Percentiles rank a stretch among this genome's conserved stretches.
Conservation (phyloP, 2,329 filamentous ascomycete genomes). For the Diaporthe sp. region DNA sequence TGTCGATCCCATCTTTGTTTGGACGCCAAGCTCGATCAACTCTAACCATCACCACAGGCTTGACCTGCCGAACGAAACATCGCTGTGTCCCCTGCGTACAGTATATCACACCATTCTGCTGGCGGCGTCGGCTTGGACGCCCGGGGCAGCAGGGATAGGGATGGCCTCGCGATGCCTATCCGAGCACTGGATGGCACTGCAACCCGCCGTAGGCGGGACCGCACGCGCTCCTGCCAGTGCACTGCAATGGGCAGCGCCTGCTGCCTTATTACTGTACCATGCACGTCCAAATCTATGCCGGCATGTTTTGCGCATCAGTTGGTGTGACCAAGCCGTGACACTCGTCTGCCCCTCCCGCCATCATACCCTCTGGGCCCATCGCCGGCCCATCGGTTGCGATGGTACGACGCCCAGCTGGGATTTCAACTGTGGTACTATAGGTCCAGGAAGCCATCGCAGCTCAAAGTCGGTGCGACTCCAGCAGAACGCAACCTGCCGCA, state of each 20-base stretch:
- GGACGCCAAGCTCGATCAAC: constrained; percentile 37
- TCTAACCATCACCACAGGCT: constrained; percentile 32
- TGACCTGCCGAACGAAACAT: constrained; percentile 30
- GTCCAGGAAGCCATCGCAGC: constrained; percentile 4
- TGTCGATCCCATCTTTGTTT: constrained; percentile 40
- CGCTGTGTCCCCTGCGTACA: not conserved
- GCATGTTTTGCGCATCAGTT: constrained; percentile 37
- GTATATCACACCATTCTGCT: constrained; percentile 15
- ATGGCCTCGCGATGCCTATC: constrained; percentile 22
- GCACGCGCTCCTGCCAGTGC: constrained; percentile 17
- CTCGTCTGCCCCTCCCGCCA: constrained; percentile 30
- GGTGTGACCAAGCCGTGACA: constrained; percentile 26
- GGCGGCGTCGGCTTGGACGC: constrained; percentile 29
- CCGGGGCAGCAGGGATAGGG: constrained; percentile 17
- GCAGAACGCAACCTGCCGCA: not conserved
- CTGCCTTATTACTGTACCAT: constrained; percentile 23
- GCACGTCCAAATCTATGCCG: constrained; percentile 34
- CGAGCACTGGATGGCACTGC: constrained; percentile 22
- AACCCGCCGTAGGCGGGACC: constrained; percentile 16
- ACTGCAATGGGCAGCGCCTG: constrained; percentile 32
- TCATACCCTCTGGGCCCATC: constrained; percentile 9
- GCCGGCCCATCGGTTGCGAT: constrained; percentile 29
- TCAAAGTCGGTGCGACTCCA: constrained; percentile 25
- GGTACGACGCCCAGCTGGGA: constrained; percentile 19
- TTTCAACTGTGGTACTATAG: constrained; percentile 24